Percentiles rank a stretch among this genome's conserved stretches.
phyloP scores from a whole-genome alignment of 2,329 filamentous ascomycete species.

The Colletotrichum camelliae region DNA sequence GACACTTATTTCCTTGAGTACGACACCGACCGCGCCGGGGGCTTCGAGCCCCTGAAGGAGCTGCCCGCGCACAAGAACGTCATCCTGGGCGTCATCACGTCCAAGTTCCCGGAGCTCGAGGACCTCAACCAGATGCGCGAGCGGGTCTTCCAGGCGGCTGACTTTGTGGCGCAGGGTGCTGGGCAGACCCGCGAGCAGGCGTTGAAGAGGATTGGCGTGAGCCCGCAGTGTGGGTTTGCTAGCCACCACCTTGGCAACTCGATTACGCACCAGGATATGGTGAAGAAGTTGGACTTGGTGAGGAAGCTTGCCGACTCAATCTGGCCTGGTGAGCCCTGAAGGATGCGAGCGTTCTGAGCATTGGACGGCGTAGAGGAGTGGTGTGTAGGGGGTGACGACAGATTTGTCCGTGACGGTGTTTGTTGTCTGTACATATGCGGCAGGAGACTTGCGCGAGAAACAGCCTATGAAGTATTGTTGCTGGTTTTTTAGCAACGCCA shows the following conservation, averaged over 20 bases:
- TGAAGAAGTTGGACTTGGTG: slow-evolving; percentile 15
- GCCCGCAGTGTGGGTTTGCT: slow-evolving; percentile 74
- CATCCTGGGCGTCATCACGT: slow-evolving; percentile 65
- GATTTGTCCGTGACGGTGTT: neutral
- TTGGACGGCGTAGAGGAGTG: neutral
- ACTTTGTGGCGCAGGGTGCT: slow-evolving; percentile 70
- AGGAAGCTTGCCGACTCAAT: slow-evolving; percentile 13
- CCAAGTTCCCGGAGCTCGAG: slow-evolving; percentile 64
- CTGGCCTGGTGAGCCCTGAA: slow-evolving; percentile 21
- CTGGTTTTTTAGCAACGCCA: neutral
- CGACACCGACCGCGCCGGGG: slow-evolving; percentile 63
- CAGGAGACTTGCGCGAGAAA: too few relatives aligned
- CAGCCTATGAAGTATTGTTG: accelerated
- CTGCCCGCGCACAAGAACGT: slow-evolving; percentile 67
- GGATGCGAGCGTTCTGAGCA: accelerated
- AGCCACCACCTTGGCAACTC: slow-evolving; percentile 40
- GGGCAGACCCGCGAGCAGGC: slow-evolving; percentile 67
- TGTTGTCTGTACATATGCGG: too few relatives aligned
- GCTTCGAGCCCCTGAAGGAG: slow-evolving; percentile 65
- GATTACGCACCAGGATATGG: slow-evolving; percentile 13
- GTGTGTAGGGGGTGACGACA: neutral
- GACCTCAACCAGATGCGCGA: slow-evolving; percentile 59
- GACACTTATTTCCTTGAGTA: slow-evolving; percentile 68
- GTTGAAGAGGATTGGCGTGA: slow-evolving; percentile 68
- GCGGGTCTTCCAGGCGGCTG: slow-evolving; percentile 62